Percentiles rank a stretch among this genome's conserved stretches.
These are phyloP conservation scores for Peterozyma xylosa DNA, from an alignment of 805 yeast genomes.

Conservation along the genomic window DNA sequence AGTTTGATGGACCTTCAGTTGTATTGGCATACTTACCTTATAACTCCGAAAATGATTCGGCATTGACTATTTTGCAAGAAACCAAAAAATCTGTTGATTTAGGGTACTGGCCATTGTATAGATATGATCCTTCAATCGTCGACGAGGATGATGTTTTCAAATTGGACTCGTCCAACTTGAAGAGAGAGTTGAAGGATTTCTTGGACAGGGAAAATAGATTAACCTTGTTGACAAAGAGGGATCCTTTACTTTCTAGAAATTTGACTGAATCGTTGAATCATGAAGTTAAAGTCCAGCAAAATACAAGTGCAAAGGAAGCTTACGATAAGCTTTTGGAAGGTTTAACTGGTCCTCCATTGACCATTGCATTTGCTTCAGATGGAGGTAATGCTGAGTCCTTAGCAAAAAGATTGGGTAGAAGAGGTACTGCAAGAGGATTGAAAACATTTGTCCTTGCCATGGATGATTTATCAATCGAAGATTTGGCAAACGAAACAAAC, in stretches of 20 bases:
- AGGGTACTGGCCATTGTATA: constrained; percentile 95
- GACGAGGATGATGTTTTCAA: constrained; percentile 54
- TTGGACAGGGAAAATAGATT: constrained; percentile 86
- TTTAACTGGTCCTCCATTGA: constrained; percentile 84
- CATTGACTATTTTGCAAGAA: constrained; percentile 71
- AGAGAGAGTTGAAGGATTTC: constrained; percentile 69
- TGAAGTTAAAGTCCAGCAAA: constrained; percentile 51
- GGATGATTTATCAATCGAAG: constrained; percentile 71
- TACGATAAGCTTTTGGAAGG: constrained; percentile 75
- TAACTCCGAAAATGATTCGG: constrained; percentile 51
- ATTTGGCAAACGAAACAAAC: constrained; percentile 61
- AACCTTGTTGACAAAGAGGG: constrained; percentile 60
- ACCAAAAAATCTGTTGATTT: constrained; percentile 86
- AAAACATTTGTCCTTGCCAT: constrained; percentile 58
- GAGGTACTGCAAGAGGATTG: constrained; percentile 75
- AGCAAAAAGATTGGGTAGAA: constrained; percentile 71
- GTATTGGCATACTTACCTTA: constrained; percentile 88
- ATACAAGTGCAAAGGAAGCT: constrained; percentile 66
- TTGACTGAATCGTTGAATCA: constrained; percentile 57
- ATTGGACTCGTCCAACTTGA: constrained; percentile 78
- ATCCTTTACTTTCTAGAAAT: constrained; percentile 74
- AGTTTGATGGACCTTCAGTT: constrained; percentile 83
- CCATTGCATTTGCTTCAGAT: constrained; percentile 83
- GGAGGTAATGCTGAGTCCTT: constrained; percentile 83
- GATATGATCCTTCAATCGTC: constrained; percentile 63